Evolutionary conservation across 805 yeast species (phyloP).

Genomic region (Sugiyamaella valdiviana): DNA sequence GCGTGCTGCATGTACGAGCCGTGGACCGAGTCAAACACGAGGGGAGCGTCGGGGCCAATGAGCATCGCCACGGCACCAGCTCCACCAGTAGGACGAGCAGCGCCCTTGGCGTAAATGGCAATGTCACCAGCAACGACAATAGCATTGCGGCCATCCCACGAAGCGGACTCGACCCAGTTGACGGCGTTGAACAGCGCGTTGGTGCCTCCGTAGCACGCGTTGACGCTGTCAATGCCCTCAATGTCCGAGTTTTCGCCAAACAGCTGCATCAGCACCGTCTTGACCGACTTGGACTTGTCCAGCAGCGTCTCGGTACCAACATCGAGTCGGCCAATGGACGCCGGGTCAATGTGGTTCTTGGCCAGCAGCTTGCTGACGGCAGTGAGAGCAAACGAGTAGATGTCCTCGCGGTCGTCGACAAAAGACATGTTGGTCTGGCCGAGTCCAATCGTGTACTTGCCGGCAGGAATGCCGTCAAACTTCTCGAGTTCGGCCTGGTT

Average conservation of each 20-base stretch:
- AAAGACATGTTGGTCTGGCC: constrained; percentile 98
- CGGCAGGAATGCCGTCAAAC: constrained; percentile 79
- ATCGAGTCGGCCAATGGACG: constrained; percentile 84
- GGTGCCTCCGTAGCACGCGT: constrained; percentile 99
- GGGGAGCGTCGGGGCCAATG: constrained; percentile 97
- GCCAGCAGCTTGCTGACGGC: constrained; percentile 68
- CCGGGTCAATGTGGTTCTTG: constrained; percentile 77
- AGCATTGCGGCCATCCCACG: constrained; percentile 99
- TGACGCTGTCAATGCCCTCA: constrained; percentile 93
- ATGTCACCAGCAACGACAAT: constrained; percentile 96
- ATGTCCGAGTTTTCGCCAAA: constrained; percentile 82
- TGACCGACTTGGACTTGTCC: constrained; percentile 95
- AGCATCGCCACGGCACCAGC: constrained; percentile 93
- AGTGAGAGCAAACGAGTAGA: constrained; percentile 91
- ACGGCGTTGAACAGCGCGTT: constrained; percentile 87
- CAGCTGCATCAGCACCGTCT: constrained; percentile 91
- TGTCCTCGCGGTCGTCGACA: constrained; percentile 96
- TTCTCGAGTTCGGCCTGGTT: constrained; percentile 83
- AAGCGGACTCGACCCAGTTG: constrained; percentile 91
- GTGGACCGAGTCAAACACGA: constrained; percentile 81
- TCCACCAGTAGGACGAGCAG: constrained; percentile 99
- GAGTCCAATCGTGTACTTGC: constrained; percentile 96
- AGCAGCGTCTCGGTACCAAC: constrained; percentile 97
- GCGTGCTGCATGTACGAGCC: constrained; percentile 96
- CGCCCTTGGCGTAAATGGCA: constrained; percentile 94